Evolutionary conservation across 805 yeast species (phyloP).

Genomic region (Cyberlindnera suaveolens): DNA sequence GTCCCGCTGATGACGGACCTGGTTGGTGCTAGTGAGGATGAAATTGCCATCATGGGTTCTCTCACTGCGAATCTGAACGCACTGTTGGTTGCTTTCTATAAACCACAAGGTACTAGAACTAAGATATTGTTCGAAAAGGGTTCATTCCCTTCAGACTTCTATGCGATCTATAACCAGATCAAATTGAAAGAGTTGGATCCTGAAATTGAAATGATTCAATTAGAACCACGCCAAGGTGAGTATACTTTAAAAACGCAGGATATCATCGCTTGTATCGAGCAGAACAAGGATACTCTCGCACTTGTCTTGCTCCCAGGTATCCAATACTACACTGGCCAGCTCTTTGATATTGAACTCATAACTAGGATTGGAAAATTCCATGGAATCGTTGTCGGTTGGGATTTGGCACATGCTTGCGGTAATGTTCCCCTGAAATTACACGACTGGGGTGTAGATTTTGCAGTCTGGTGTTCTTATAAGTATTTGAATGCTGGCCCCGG

Average conservation of each 20-base stretch:
- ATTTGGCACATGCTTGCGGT: conserved; percentile 91
- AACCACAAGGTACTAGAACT: conserved; percentile 49
- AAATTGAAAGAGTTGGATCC: conserved; percentile 50
- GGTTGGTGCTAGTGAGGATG: conserved; percentile 70
- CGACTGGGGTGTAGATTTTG: conserved; percentile 90
- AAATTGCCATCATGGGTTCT: conserved; percentile 85
- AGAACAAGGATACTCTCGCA: conserved; percentile 56
- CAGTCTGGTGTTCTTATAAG: conserved; percentile 92
- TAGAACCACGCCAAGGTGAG: conserved; percentile 55
- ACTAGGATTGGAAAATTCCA: conserved; percentile 52
- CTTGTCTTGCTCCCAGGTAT: conserved; percentile 79
- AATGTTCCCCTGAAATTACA: conserved; percentile 74
- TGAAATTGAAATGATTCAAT: conserved; percentile 50
- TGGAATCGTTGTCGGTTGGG: conserved; percentile 79
- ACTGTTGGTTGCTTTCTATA: conserved; percentile 65
- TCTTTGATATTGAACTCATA: conserved; percentile 67
- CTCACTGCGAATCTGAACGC: conserved; percentile 79
- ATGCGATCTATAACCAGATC: conserved; percentile 74
- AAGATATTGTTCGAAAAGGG: conserved; percentile 80
- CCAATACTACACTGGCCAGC: conserved; percentile 90
- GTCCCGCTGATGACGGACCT: conserved; percentile 62
- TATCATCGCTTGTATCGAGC: conserved; percentile 50
- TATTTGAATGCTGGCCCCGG: conserved; percentile 93
- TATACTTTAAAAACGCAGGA: conserved; percentile 55
- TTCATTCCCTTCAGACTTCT: conserved; percentile 90